Conservation (phyloP, 2,329 filamentous ascomycete species). For the Herpotrichia juniperi region DNA sequence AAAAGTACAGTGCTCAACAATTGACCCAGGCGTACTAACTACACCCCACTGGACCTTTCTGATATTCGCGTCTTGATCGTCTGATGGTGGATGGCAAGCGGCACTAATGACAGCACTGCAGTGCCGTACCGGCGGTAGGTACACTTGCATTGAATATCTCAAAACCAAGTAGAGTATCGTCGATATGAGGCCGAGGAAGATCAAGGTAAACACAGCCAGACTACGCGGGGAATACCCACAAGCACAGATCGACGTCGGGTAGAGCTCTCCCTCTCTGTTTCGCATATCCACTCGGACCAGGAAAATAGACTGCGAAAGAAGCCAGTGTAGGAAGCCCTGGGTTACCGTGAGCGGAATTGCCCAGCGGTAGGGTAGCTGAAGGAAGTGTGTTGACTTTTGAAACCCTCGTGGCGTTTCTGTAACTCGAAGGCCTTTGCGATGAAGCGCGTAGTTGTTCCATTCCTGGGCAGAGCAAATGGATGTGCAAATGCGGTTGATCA, state of each 20-base stretch:
- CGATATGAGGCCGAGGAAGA: neutral
- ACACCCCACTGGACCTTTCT: constrained; percentile 6
- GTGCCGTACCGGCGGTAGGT: neutral
- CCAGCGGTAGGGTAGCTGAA: neutral
- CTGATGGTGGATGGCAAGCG: constrained; percentile 8
- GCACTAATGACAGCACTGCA: constrained; percentile 6
- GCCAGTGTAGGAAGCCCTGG: neutral
- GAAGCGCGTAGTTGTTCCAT: neutral
- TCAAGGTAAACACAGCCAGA: neutral
- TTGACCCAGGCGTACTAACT: neutral
- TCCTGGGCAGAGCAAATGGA: neutral
- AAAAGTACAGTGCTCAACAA: constrained; percentile 5
- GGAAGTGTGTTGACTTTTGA: neutral
- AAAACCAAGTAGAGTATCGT: neutral
- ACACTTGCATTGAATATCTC: neutral
- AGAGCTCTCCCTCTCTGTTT: neutral
- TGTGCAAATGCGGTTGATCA: neutral
- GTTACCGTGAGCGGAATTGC: neutral
- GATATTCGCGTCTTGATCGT: constrained; percentile 3
- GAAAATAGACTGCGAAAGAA: neutral
- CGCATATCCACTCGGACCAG: neutral
- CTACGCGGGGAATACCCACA: neutral
- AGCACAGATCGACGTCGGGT: neutral
- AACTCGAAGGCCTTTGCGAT: neutral
- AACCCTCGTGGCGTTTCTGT: neutral